These are phyloP conservation scores for Sporothrix humicola DNA, from an alignment of 2,329 filamentous ascomycete species.

Conservation along the genomic window DNA sequence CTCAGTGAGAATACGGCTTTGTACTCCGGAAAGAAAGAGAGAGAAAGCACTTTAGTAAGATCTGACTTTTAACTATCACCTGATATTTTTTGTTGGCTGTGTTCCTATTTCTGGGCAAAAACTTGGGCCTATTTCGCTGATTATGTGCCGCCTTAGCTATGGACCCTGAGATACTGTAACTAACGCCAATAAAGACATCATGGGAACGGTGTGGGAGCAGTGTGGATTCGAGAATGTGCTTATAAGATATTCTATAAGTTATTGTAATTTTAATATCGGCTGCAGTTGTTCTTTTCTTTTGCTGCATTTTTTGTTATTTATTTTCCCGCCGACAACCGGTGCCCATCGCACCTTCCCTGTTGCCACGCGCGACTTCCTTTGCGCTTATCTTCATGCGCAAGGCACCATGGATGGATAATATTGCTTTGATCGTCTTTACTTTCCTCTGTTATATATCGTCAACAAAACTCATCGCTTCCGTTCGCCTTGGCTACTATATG, in stretches of 20 bases:
- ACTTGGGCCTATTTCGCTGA: too few species aligned
- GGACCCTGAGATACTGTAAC: neutral
- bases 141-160: neutral
- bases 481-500: slow-evolving; percentile 11
- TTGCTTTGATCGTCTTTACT: neutral
- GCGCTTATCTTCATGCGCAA: neutral
- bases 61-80: too few species aligned
- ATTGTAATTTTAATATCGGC: neutral
- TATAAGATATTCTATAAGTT: neutral
- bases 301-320: neutral
- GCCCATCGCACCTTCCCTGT: neutral
- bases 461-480: too few species aligned
- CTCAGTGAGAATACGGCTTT: too few species aligned
- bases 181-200: neutral
- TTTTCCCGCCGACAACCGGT: neutral
- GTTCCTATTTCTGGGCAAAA: neutral
- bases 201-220: neutral
- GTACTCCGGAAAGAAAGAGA: too few species aligned
- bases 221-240: neutral
- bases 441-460: neutral
- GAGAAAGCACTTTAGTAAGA: too few species aligned
- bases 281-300: neutral
- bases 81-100: neutral
- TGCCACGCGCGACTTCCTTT: neutral
- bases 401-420: slow-evolving; percentile 5